Evolutionary conservation across 768 basidiomycete species (phyloP), one percentile per base, ranked within the genome.

Genomic region (Phaffia tasmanica): DNA sequence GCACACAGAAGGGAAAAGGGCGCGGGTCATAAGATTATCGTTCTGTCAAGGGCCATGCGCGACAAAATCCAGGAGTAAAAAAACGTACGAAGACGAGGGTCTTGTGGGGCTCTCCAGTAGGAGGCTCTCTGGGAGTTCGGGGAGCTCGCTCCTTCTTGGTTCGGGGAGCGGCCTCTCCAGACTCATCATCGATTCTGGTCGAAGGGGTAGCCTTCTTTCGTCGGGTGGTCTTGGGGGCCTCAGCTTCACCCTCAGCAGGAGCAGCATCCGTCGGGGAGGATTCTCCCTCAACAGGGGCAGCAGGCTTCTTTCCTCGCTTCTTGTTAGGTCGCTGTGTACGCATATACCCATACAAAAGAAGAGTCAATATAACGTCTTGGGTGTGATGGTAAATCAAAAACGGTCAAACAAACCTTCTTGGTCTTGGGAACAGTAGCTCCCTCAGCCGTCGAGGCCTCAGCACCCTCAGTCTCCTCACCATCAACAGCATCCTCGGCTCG

Each of bases 211-310:
- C 35, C 50, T 63, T 63, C 62, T 53, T 63, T 14, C 29, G 23
- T 47, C 57, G 55, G 9, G 61, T 3, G n/a, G 61, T 57, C 64
- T 59, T 58, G 50, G 42, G 32, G 61, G 79, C 80, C 32, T 91
- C 90, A 68, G 88, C 87, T 77, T 90, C 86, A 62, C 88, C 89
- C 35, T 81, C 83, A 32, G 87, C 82, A 73, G 88, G 88, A 62
- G 80, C 77, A 46, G 49, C 66, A n/a, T 30, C 66, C 14, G 50
- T 23, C n/a, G 6, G 23, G 9, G 48, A 25, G 30, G 48, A 35
- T 0, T 69, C 63, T 27, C 62, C 69, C n/a, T 58, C 63, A 27
- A 32, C 67, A 25, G 29, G 30, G 50, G 67, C 61, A 6, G 69
- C 71, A 35, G 68, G 62, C 63, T 67, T 68, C 65, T 62, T 60